A percentile compares a stretch with the other conserved stretches of the same genome.
These are phyloP conservation scores for Didymella pinodella DNA, from an alignment of 2,329 filamentous ascomycete species.

Conservation along the genomic window DNA sequence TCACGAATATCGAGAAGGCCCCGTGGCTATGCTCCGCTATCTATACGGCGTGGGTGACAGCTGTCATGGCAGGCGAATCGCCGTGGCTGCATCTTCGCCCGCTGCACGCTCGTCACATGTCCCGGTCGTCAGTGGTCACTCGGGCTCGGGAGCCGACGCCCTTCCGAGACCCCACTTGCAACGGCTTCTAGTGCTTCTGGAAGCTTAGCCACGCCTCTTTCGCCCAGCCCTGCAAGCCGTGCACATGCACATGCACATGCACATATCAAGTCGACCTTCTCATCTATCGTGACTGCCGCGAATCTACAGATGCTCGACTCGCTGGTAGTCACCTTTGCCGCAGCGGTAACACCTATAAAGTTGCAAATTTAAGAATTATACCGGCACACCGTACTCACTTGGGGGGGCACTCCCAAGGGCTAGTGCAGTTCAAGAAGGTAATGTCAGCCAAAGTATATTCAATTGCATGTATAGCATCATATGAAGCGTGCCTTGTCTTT, in stretches of 20 bases:
- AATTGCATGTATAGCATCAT: background rate
- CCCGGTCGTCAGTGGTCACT: slow-evolving; percentile 1
- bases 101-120: slow-evolving; percentile 22
- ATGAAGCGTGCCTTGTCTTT: background rate
- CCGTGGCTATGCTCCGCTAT: background rate
- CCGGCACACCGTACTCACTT: too few relatives aligned
- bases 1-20: background rate
- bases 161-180: slow-evolving; percentile 6
- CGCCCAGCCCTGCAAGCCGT: background rate
- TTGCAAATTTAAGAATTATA: background rate
- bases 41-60: slow-evolving; percentile 1
- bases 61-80: slow-evolving; percentile 8
- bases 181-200: slow-evolving; percentile 6
- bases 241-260: background rate
- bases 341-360: background rate
- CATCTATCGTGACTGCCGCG: background rate
- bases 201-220: slow-evolving; percentile 5
- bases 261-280: background rate
- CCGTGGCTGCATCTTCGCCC: background rate
- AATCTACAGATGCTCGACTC: background rate
- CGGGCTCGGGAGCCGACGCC: background rate
- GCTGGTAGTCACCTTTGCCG: background rate
- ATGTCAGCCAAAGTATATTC: background rate
- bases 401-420: background rate
- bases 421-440: background rate